Conservation (phyloP, 805 yeast genomes). For the Yarrowia osloensis region DNA sequence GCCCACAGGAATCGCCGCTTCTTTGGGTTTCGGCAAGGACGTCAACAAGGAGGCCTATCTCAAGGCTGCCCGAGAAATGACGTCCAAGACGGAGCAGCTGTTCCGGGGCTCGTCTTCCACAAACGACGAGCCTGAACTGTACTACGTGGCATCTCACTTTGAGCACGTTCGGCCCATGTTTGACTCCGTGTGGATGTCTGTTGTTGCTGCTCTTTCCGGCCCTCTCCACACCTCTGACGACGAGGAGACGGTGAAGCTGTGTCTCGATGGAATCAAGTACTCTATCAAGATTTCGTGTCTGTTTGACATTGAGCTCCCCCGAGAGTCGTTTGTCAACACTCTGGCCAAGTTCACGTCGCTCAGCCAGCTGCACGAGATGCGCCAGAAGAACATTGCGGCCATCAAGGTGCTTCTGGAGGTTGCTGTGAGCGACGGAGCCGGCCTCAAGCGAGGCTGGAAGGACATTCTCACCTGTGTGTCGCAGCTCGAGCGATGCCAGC, state of each 20-base stretch:
- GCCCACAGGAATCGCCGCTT: slow-evolving; percentile 39
- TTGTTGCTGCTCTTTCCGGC: slow-evolving; percentile 89
- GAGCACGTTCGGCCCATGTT: slow-evolving; percentile 92
- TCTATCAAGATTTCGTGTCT: slow-evolving; percentile 81
- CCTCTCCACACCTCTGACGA: slow-evolving; percentile 84
- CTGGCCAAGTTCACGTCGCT: slow-evolving; percentile 83
- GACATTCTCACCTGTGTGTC: slow-evolving; percentile 80
- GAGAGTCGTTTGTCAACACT: slow-evolving; percentile 87
- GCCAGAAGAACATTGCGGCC: slow-evolving; percentile 78
- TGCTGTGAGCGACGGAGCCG: slow-evolving; percentile 78
- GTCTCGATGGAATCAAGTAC: slow-evolving; percentile 83
- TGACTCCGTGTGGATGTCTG: slow-evolving; percentile 95
- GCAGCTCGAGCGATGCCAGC: slow-evolving; percentile 86
- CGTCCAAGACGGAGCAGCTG: slow-evolving; percentile 82
- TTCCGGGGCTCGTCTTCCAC: slow-evolving; percentile 57
- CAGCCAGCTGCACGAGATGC: slow-evolving; percentile 75
- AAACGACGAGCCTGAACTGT: slow-evolving; percentile 52
- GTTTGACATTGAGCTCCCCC: slow-evolving; percentile 80
- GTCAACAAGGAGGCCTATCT: slow-evolving; percentile 79
- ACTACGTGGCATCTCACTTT: slow-evolving; percentile 79
- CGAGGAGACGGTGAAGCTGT: slow-evolving; percentile 54
- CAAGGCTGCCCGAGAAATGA: slow-evolving; percentile 89
- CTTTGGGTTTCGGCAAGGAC: slow-evolving; percentile 53
- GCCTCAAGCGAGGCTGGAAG: slow-evolving; percentile 75
- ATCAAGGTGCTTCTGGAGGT: slow-evolving; percentile 70